These are phyloP conservation scores for Colletotrichum lindemuthianum DNA, from an alignment of 2,329 filamentous ascomycete genomes.

Conservation along the genomic window DNA sequence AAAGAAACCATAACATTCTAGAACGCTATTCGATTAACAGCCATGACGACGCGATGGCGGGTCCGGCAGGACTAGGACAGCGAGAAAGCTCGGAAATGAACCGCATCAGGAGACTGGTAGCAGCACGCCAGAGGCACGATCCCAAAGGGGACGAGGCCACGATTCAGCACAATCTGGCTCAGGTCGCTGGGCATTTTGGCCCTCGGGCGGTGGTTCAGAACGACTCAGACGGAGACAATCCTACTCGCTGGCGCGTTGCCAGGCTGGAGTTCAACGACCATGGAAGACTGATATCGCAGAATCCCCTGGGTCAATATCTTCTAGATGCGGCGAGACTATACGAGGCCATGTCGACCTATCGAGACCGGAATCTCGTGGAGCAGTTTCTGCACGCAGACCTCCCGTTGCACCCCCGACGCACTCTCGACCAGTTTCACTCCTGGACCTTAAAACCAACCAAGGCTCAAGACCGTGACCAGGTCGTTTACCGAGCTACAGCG, in stretches of 20 bases:
- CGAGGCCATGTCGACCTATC: conserved; percentile 48
- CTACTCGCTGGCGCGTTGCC: conserved; percentile 34
- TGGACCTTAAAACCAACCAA: conserved; percentile 52
- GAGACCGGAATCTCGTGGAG: conserved; percentile 47
- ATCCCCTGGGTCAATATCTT: conserved; percentile 44
- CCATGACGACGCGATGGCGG: too few relatives aligned
- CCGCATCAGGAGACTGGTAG: too few relatives aligned
- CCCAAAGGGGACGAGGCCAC: background rate
- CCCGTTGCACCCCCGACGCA: conserved; percentile 55
- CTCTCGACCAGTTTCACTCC: conserved; percentile 57
- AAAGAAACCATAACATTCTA: too few relatives aligned
- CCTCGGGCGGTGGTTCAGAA: background rate
- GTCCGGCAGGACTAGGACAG: too few relatives aligned
- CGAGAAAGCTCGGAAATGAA: too few relatives aligned
- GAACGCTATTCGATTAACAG: too few relatives aligned
- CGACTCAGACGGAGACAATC: conserved; percentile 1
- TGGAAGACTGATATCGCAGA: conserved; percentile 20
- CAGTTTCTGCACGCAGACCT: conserved; percentile 46
- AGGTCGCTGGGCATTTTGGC: background rate
- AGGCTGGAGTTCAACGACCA: conserved; percentile 14
- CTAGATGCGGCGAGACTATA: conserved; percentile 47
- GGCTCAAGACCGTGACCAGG: conserved; percentile 53
- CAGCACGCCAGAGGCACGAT: too few relatives aligned
- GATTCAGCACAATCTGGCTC: background rate
- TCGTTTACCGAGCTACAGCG: conserved; percentile 51